Evolutionary conservation across 2,329 filamentous ascomycete species (phyloP).

Genomic region (Apiospora rasikravindrae): DNA sequence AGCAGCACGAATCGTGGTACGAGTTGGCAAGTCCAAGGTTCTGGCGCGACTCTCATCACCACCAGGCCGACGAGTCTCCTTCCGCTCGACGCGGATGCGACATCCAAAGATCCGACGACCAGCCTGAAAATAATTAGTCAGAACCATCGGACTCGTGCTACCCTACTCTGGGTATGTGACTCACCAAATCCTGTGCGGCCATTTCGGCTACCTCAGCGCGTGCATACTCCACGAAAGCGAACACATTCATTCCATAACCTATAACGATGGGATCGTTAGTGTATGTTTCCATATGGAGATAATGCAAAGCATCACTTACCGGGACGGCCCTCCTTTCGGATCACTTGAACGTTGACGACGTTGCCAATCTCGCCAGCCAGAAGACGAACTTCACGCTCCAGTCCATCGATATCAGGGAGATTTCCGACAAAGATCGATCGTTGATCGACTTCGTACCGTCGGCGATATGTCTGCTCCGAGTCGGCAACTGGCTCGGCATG

Average conservation of each 20-base stretch:
- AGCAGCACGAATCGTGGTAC: neutral
- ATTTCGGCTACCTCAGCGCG: conserved; percentile 43
- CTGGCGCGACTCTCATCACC: conserved; percentile 20
- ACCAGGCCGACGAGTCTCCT: conserved; percentile 31
- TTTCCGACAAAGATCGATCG: conserved; percentile 42
- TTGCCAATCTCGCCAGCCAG: conserved; percentile 34
- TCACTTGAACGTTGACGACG: conserved; percentile 36
- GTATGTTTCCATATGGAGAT: neutral
- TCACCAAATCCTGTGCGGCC: conserved; percentile 44
- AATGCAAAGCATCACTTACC: conserved; percentile 26
- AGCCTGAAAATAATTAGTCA: conserved; percentile 36
- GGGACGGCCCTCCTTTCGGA: conserved; percentile 32
- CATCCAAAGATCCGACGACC: conserved; percentile 38
- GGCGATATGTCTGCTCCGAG: conserved; percentile 34
- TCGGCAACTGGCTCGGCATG: conserved; percentile 26
- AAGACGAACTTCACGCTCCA: conserved; percentile 33
- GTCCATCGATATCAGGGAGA: conserved; percentile 33
- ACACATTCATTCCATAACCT: conserved; percentile 31
- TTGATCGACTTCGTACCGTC: conserved; percentile 40
- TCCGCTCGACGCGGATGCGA: conserved; percentile 45
- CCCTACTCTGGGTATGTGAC: conserved; percentile 24
- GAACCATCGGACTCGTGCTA: conserved; percentile 14
- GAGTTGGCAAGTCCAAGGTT: conserved; percentile 21
- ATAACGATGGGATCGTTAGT: conserved; percentile 23
- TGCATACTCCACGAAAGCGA: conserved; percentile 47